A percentile compares a stretch with the other conserved stretches of the same genome.
These are phyloP conservation scores for Rhizophora apiculata DNA, from an alignment of 345 rosid genomes.

Conservation along the genomic window DNA sequence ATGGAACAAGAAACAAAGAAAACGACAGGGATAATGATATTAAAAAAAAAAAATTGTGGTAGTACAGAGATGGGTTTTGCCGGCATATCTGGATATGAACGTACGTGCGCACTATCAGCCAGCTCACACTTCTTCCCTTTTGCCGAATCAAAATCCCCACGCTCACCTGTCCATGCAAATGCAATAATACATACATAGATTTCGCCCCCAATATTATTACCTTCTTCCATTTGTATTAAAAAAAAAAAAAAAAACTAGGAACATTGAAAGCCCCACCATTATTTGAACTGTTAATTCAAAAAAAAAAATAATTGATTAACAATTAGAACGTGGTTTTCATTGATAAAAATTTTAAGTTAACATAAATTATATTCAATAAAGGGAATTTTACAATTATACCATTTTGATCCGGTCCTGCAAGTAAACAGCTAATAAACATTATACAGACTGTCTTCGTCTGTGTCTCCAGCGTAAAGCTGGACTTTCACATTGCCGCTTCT, in stretches of 20 bases:
- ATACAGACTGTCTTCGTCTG: constrained; percentile 62
- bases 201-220: too few species aligned
- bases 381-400: neutral
- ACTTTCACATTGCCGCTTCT: neutral
- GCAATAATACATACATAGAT: neutral
- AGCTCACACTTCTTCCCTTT: constrained; percentile 24
- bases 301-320: too few species aligned
- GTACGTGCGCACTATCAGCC: constrained; percentile 35
- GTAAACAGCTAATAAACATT: constrained; percentile 35
- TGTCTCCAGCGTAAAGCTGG: neutral
- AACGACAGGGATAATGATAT: constrained; percentile 9
- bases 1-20: neutral
- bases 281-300: too few species aligned
- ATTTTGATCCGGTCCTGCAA: neutral
- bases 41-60: neutral
- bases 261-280: too few species aligned
- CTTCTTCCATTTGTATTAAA: too few species aligned
- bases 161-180: neutral
- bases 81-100: constrained; percentile 19
- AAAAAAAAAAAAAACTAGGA: too few species aligned
- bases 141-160: neutral
- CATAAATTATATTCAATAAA: too few species aligned
- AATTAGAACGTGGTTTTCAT: too few species aligned
- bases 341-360: neutral
- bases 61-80: constrained; percentile 24